Base-by-base conservation (phyloP, 768 basidiomycete genomes). In the Exsudoporus frostii region DNA sequence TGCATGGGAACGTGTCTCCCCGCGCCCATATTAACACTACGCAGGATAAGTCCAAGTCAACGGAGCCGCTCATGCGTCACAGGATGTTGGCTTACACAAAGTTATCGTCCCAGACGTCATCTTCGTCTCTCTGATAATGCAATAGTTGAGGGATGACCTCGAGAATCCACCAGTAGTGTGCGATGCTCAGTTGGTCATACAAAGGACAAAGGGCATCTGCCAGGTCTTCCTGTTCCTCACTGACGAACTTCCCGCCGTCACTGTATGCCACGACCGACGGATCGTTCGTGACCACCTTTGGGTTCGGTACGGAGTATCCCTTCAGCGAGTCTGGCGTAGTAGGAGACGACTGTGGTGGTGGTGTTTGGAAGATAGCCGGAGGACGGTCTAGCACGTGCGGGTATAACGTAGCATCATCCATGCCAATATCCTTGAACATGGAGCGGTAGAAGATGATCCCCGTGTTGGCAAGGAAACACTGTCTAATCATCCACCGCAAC, bases 401-500 rank as follows among this genome's bases (percentile, higher is more conserved):
- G 58, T 76, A 76, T 27, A 86, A 74, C 25, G 57, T 66, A 72
- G 70, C 46, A 0, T 74, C 75, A 48, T 84, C 79, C 47, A 85
- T 60, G 0, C 84, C 77, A 10, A 79, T 64, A 5, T 64, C 53
- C 17, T 65, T 66, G 37, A 85, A 71, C 19, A 69, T 71, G 22
- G 74, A 72, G 2, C 72, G 58, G 19, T 77, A 68, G 71, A 87
- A 87, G 60, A 84, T 71, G 56, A 87, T 83, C 0, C 85, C 85
- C 1, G 74, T 74, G 4, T 81, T 61, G 7, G 76, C 64, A 45
- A 72, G 73, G 75, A 87, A 83, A 55, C 78, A 80, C 61, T 89
- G 78, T 36, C 86, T 79, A 52, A 89, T 73, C 85, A 88, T 87
- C 86, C 87, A 92, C 47, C 87, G 80, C 30, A 92, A 75, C 1